Conservation (phyloP, 2,329 filamentous ascomycete genomes). For the Elsinoe fawcettii region DNA sequence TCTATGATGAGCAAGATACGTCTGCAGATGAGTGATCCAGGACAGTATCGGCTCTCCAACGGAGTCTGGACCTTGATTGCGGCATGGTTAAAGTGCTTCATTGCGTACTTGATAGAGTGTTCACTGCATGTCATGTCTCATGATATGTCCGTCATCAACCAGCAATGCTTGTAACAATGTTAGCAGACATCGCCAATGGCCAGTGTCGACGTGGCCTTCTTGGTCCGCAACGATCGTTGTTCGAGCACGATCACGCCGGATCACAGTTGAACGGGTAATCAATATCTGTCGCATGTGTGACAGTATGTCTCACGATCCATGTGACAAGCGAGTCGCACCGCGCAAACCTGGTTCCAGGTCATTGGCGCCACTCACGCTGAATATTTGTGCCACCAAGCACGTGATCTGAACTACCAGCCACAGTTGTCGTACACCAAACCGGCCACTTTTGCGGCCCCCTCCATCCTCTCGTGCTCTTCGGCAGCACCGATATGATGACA, state of each 20-base stretch:
- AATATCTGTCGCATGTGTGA: no score
- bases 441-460: neutral
- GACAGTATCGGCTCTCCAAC: neutral
- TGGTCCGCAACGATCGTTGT: no score
- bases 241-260: no score
- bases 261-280: no score
- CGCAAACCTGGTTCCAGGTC: no score
- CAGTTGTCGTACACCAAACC: neutral
- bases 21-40: neutral
- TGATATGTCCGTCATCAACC: neutral
- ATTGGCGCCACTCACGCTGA: neutral
- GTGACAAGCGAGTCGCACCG: no score
- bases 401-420: neutral
- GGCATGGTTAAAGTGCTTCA: neutral
- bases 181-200: neutral
- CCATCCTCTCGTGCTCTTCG: neutral
- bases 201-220: neutral
- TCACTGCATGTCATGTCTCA: neutral
- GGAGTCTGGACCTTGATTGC: neutral
- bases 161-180: neutral
- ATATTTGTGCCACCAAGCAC: neutral
- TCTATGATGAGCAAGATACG: neutral
- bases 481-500: neutral
- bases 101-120: neutral
- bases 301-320: no score